Base-by-base conservation (phyloP, 78 protist genomes). In the Isochrysis galbana region DNA sequence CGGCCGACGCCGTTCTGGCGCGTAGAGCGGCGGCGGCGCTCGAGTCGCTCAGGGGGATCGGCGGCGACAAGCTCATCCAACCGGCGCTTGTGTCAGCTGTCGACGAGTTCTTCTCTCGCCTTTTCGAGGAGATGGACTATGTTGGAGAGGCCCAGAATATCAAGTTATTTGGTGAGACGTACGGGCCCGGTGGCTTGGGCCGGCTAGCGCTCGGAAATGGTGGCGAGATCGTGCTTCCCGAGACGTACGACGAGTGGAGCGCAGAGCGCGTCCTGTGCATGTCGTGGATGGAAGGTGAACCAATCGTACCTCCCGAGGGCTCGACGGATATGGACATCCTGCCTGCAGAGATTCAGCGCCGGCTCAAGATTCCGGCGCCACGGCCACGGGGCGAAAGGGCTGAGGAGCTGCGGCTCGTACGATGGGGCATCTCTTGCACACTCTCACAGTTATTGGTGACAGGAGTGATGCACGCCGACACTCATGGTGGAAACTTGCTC, bases 401-500 rank as follows among this genome's bases (percentile, higher is more conserved):
- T 3, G 46, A 26, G 19, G 44, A 36, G 32, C 26, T 77, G 84
- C 84, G 47, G 5, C 89, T 83, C 42, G 70, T 44, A 32, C 41
- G 77, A 22, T 61, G 39, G 38, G 90, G 90, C 32, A 54, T 87
- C 45, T 2, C 25, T 5, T 38, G 54, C 38, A 54, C 90, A 26
- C 90, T 87, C 46, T 87, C 90, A 19, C 90, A 87, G 90, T 7
- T 47, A 48, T 77, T 87, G 25, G 48, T 26, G 78, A 44, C 25
- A 36, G 90, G 90, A 44, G 78, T 87, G 78, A 87, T 87, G 90
- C 90, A 87, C 77, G 72, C 78, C 19, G 90, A 87, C 90, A 48
- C 90, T 42, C 90, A 87, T 38, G 74, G 46, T n/a, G 90, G 90
- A 45, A 87, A 87, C 90, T 51, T 87, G 48, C 90, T 87, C 46